Conservation (phyloP, 208 protist genomes). For the Trypanosoma caninum region DNA sequence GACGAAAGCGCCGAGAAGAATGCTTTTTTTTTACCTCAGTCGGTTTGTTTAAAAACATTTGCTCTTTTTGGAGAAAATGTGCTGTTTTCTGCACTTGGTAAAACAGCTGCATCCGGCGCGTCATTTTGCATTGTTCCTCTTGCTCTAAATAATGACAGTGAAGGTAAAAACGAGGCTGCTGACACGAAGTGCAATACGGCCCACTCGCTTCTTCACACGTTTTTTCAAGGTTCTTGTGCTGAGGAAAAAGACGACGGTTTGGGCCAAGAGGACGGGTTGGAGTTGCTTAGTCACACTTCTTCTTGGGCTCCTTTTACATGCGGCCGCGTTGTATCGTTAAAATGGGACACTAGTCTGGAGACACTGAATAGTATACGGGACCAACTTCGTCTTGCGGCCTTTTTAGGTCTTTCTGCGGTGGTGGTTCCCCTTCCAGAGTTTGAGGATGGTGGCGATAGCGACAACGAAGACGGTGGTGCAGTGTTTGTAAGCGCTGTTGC, state of each 20-base stretch:
- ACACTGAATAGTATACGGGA: constrained; percentile 20
- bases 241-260: neutral
- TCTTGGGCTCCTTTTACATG: constrained; percentile 45
- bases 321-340: constrained; percentile 33
- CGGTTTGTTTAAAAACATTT: neutral
- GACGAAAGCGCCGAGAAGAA: neutral
- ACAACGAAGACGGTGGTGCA: neutral
- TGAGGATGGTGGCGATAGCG: constrained; percentile 5
- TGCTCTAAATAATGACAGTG: too few species aligned
- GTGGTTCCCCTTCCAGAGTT: constrained; percentile 58
- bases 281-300: constrained; percentile 36
- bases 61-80: neutral
- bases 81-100: too few species aligned
- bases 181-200: too few species aligned
- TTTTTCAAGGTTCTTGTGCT: too few species aligned
- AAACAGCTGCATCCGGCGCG: too few species aligned
- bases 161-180: too few species aligned
- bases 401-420: constrained; percentile 64
- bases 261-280: constrained; percentile 1
- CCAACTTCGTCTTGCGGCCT: constrained; percentile 70
- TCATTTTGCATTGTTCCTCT: too few species aligned
- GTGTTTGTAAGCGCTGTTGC: constrained; percentile 8
- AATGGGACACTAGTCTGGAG: constrained; percentile 30
- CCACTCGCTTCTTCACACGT: too few species aligned
- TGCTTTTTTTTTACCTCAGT: neutral